Base-by-base conservation (phyloP, 2,329 filamentous ascomycete species). In the Ophiobolus disseminans region DNA sequence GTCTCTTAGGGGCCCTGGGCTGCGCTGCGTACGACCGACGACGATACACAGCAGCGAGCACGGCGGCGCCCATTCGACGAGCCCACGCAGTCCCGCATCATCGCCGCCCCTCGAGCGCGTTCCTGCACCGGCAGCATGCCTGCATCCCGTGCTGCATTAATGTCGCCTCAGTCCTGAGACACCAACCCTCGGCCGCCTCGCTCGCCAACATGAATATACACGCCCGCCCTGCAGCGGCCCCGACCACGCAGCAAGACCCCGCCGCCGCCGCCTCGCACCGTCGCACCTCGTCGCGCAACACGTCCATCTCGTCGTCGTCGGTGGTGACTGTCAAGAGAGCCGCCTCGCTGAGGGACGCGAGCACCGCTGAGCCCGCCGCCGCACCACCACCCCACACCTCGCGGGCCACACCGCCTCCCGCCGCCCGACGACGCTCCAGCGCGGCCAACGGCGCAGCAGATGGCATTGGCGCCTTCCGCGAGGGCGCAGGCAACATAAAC, bases 401-500 rank as follows among this genome's bases (percentile, higher is more conserved):
- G 47, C 60, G 46, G 47, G 46, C 59, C 60, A 63, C 65, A 62
- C 62, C 66, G 57, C 63, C 65, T 58, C 55, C 50, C 4, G 22
- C 49, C 34, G 23, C 55, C 53, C 40, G 65, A 51, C 72, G 76
- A 41, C 72, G 75, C 57, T 75, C 73, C 47, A 78, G 76, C 60
- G 65, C 70, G 35, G 67, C 70, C 41, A 67, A 69, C 63, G 69
- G 63, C 45, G 72, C 72, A 31, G 65, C 72, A 44, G 76, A 77
- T 41, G 68, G 68, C 52, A 58, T 66, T 48, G 65, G 61, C 19
- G 54, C 57, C 40, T 70, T 77, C 40, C 65, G 69, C 46, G 78
- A 80, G 58, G 78, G 77, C 22, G 58, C 80, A 40, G 75, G 73
- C 30, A 81, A 78, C 50, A 70, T 83, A 43, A 81, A 83, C 62